Evolutionary conservation across 2,329 filamentous ascomycete species (phyloP), one percentile per base, ranked within the genome.

Genomic region (Cladorrhinum sp.): DNA sequence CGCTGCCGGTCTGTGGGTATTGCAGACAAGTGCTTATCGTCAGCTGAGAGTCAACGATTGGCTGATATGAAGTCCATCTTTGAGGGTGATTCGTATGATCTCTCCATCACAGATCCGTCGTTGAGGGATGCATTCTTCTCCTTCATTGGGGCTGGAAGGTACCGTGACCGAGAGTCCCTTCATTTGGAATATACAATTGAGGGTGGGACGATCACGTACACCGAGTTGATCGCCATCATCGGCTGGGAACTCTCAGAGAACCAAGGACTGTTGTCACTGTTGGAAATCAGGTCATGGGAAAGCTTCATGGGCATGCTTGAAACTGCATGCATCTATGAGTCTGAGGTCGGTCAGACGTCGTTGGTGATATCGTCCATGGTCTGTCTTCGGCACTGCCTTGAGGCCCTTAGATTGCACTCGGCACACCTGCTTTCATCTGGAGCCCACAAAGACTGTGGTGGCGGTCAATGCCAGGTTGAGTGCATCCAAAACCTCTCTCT

Each of bases 211-310:
- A 58, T 66, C 1, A 67, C 68, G 1, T 72, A 70, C 60, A 65
- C 69, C 9, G 70, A 72, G n/a, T 27, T 71, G n/a, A 70, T 72
- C 18, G 63, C 70, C 10, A 61, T 62, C 6, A 70, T 72, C 10
- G 70, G 66, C 1, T 72, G 70, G 70, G 70, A 72, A 32, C 62
- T 72, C n/a, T 67, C 68, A 1, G 70, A 71, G 58, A 71, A 71
- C 53, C 62, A 64, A 48, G 59, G 64, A 2, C 57, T 68, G 10
- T 16, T 70, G 25, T 54, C 55, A 2, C 50, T 69, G 13, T 64
- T 72, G 1, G 70, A 72, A 38, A 68, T 72, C 29, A 67, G 62
- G 50, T 71, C 66, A 0, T 68, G 69, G 59, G 66, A 71, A 6
- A 62, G 53, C 52, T 68, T 72, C 23, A 70, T 71, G 63, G 25